These are phyloP conservation scores for Termitomyces sp. DNA, from an alignment of 768 basidiomycete genomes.

Conservation along the genomic window DNA sequence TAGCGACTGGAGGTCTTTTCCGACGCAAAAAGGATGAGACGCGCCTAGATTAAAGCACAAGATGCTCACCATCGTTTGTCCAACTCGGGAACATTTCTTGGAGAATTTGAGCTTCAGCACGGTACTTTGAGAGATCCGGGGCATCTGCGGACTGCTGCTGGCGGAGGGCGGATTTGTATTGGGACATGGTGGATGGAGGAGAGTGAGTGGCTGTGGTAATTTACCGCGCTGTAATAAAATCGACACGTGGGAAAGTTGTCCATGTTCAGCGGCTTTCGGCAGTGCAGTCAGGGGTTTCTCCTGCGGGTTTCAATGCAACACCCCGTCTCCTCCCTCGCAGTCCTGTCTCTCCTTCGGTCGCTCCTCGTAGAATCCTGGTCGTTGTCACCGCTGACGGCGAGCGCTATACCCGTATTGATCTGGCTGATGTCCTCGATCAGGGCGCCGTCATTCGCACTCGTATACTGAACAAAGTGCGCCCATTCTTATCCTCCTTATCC, in stretches of 20 bases:
- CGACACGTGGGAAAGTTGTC: conserved; percentile 17
- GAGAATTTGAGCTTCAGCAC: conserved; percentile 53
- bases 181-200: conserved; percentile 40
- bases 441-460: conserved; percentile 16
- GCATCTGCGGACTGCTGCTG: conserved; percentile 30
- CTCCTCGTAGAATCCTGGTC: conserved; percentile 11
- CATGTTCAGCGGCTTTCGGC: background rate
- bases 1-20: conserved; percentile 63
- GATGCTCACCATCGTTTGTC: conserved; percentile 60
- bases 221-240: conserved; percentile 13
- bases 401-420: conserved; percentile 18
- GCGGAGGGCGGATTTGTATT: conserved; percentile 48
- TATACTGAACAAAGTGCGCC: conserved; percentile 15
- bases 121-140: conserved; percentile 42
- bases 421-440: conserved; percentile 16
- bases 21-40: conserved; percentile 19
- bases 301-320: background rate
- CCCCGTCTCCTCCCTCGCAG: conserved; percentile 2
- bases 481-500: background rate
- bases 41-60: conserved; percentile 14
- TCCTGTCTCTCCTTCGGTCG: conserved; percentile 1
- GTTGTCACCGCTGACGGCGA: conserved; percentile 17
- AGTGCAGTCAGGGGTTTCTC: too few species aligned
- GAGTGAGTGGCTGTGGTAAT: conserved; percentile 6
- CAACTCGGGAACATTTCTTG: conserved; percentile 70